Evolutionary conservation across 2,329 filamentous ascomycete genomes (phyloP), one percentile per base, ranked within the genome.

Genomic region (Chalaropsis ovoidea): DNA sequence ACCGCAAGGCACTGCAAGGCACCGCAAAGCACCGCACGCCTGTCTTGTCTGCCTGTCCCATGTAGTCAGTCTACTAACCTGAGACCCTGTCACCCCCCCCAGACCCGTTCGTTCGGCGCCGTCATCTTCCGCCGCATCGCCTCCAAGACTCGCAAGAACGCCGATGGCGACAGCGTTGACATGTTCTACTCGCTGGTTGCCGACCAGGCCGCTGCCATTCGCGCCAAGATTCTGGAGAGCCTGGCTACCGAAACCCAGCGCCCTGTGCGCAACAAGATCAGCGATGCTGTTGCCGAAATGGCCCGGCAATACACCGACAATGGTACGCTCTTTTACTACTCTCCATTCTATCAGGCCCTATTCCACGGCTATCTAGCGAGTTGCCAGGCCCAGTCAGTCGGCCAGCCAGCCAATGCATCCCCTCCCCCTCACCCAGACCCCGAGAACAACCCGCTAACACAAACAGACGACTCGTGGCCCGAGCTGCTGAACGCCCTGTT

Each of bases 261-360:
- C 68, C 80, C 83, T 47, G 89, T 96, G 60, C 83, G 94, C 72
- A 94, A 96, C 78, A 99, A 99, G 77, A 89, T 97, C 73, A 94
- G 92, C 71, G 94, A 99, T 77, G 91, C 93, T n/a, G 89, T 97
- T 68, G 94, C 94, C 27, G 94, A 99, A 77, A 82, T 99, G 68
- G 94, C 93, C 56, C 86, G 94, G 72, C 91, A 99, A 78, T 96
- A 96, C 76, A 88, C 89, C 56, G 94, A 97, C 72, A 90, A 88
- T 72, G 87, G 90, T 95, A 81, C 75, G 86, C 78, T 64, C 54
- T 35, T 7, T 13, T 39, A 56, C 41, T 42, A n/a, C n/a, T n/a
- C n/a, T n/a, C n/a, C n/a, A n/a, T n/a, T n/a, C n/a, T n/a, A n/a
- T 17, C 2, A 39, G 35, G 8, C 35, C 8, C 35, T 39, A 39